These are phyloP conservation scores for Bretziella fagacearum DNA, from an alignment of 2,329 filamentous ascomycete genomes.

Conservation along the genomic window DNA sequence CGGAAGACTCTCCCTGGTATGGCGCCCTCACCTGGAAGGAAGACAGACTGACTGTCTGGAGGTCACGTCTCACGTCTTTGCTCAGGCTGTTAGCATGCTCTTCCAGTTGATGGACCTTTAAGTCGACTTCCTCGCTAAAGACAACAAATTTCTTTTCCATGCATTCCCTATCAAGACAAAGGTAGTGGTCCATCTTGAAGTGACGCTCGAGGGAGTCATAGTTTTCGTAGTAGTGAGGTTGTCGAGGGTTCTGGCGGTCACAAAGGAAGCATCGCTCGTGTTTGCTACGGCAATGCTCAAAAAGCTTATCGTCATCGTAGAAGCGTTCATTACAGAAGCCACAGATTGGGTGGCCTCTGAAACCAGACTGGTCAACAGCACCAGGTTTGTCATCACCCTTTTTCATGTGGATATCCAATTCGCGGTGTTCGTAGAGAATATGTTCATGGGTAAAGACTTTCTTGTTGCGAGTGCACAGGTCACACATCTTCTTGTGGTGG, in stretches of 20 bases:
- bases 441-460: constrained; percentile 98
- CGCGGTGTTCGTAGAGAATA: constrained; percentile 67
- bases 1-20: constrained; percentile 41
- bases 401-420: constrained; percentile 74
- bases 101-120: constrained; percentile 82
- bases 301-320: constrained; percentile 91
- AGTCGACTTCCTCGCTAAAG: constrained; percentile 83
- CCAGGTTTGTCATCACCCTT: constrained; percentile 83
- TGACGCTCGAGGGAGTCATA: constrained; percentile 76
- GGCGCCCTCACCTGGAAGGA: constrained; percentile 63
- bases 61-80: constrained; percentile 70
- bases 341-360: constrained; percentile 89
- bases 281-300: constrained; percentile 78
- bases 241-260: constrained; percentile 50
- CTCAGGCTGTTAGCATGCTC: constrained; percentile 64
- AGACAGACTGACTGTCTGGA: constrained; percentile 71
- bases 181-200: constrained; percentile 72
- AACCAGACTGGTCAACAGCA: constrained; percentile 80
- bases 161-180: constrained; percentile 73
- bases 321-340: constrained; percentile 83
- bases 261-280: constrained; percentile 94
- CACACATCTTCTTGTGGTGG: constrained; percentile 81
- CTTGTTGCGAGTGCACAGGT: constrained; percentile 82
- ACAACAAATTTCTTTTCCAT: constrained; percentile 96
- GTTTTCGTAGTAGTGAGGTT: constrained; percentile 81